Base-by-base conservation (phyloP, 352 stramenopile species). In the Globisporangium takayamanum region DNA sequence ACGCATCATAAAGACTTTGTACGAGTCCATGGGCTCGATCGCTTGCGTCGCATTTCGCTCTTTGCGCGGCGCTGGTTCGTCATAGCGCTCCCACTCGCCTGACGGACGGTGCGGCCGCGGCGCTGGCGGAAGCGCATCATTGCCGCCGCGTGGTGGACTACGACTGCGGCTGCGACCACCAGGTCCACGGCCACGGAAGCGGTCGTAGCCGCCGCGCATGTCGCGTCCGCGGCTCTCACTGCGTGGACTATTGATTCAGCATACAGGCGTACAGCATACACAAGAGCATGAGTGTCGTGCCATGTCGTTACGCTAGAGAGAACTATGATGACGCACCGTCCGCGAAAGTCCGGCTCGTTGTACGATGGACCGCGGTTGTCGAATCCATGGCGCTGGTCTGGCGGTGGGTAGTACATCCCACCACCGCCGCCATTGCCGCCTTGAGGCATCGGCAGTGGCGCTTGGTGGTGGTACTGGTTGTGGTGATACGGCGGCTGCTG, bases 1-100 rank as follows among this genome's bases (percentile, higher is more conserved):
- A 11, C 78, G 81, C 84, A 94, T 94, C 81, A 94, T 94, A 60
- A 89, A 94, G 15, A 88, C 77, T 58, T 94, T 94, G 70, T 94
- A 94, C 44, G 84, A 87, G 53, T 88, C 75, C 62, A 94, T 72
- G 3, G 82, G 78, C 59, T 94, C 84, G 12, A 84, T 83, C 25
- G 69, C 56, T 15, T 74, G 59, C 42, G 78, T 72, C 0, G 68
- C 66, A 48, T 70, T 64, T 20, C 73, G 72, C 50, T 71, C 41
- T 41, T 71, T 66, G 6, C 59, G 66, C 10, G 53, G 62, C 33
- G 51, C 52, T 11, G 50, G 49, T 11, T 64, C 49, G 26, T 67
- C 60, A 22, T 60, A 57, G 47, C 60, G 60, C 47, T 66, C 60
- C 60, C 60, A 66, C 11, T 66, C 60, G 44, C 60, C 60, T 28